Evolutionary conservation across 2,329 filamentous ascomycete genomes (phyloP).

Genomic region (Fusarium anthophilum): DNA sequence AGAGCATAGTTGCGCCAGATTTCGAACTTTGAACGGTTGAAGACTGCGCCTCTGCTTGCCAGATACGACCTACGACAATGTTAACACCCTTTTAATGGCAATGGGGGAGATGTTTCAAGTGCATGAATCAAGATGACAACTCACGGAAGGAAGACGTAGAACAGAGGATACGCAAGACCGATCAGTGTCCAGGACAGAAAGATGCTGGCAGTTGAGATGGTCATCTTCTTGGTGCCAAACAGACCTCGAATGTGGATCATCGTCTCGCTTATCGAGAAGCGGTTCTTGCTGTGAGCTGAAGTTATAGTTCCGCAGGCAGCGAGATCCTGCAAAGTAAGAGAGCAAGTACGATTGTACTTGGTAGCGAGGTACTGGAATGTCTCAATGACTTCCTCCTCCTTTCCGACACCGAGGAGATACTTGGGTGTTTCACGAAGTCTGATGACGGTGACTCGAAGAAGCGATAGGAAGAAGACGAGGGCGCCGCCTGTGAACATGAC

Average conservation of each 20-base stretch:
- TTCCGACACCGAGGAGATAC: not conserved
- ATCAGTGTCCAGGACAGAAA: slow-evolving; percentile 57
- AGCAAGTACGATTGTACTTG: slow-evolving; percentile 8
- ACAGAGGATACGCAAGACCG: slow-evolving; percentile 77
- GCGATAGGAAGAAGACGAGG: slow-evolving; percentile 2
- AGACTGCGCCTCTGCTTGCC: not conserved
- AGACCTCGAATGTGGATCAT: slow-evolving; percentile 2
- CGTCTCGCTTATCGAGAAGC: slow-evolving; percentile 46
- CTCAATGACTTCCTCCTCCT: slow-evolving; percentile 1
- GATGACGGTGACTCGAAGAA: slow-evolving; percentile 9
- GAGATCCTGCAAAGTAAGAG: not conserved
- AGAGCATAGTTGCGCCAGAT: slow-evolving; percentile 52
- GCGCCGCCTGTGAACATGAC: slow-evolving; percentile 26
- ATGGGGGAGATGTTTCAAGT: not conserved
- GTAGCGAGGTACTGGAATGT: slow-evolving; percentile 2
- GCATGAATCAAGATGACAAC: slow-evolving; percentile 21
- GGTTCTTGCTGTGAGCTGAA: slow-evolving; percentile 47
- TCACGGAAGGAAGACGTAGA: slow-evolving; percentile 76
- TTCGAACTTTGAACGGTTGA: slow-evolving; percentile 1
- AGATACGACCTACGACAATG: slow-evolving; percentile 61
- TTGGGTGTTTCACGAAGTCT: slow-evolving; percentile 11
- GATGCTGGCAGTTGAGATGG: slow-evolving; percentile 10
- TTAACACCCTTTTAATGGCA: not conserved
- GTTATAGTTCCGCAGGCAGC: slow-evolving; percentile 7
- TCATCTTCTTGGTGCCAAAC: slow-evolving; percentile 10